Conservation (phyloP, 2,329 filamentous ascomycete species). For the Trichothecium sympodiale region DNA sequence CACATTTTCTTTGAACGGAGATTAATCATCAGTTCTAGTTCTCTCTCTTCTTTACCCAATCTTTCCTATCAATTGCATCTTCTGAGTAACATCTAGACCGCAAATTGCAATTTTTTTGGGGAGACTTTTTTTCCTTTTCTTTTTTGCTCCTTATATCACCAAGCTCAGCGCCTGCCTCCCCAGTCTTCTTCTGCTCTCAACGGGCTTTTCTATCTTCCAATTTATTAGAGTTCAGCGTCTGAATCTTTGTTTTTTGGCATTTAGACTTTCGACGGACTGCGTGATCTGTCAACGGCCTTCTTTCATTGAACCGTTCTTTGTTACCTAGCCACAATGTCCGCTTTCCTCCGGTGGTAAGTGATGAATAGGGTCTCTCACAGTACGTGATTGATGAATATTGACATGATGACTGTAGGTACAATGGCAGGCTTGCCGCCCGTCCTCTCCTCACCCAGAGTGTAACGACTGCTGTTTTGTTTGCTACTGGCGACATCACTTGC, state of each 20-base stretch:
- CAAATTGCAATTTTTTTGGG: background rate
- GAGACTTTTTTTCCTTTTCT: background rate
- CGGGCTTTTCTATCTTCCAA: background rate
- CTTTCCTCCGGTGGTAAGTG: constrained; percentile 3
- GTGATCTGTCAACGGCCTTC: no score
- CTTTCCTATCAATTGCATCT: no score
- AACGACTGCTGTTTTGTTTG: constrained; percentile 86
- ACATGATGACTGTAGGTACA: constrained; percentile 84
- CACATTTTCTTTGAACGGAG: no score
- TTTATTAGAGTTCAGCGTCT: background rate
- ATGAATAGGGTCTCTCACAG: background rate
- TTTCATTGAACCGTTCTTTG: background rate
- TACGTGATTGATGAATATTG: background rate
- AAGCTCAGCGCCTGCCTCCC: background rate
- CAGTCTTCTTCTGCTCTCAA: background rate
- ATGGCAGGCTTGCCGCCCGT: constrained; percentile 65
- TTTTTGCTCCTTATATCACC: background rate
- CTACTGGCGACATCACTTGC: constrained; percentile 79
- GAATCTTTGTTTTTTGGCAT: background rate
- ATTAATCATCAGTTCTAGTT: no score
- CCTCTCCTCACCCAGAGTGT: constrained; percentile 85
- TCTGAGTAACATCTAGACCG: background rate
- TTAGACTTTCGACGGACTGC: background rate
- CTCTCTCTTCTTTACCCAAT: no score
- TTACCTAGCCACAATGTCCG: constrained; percentile 1